Base-by-base conservation (phyloP, 2,329 filamentous ascomycete genomes). In the Diaporthe citriasiana region DNA sequence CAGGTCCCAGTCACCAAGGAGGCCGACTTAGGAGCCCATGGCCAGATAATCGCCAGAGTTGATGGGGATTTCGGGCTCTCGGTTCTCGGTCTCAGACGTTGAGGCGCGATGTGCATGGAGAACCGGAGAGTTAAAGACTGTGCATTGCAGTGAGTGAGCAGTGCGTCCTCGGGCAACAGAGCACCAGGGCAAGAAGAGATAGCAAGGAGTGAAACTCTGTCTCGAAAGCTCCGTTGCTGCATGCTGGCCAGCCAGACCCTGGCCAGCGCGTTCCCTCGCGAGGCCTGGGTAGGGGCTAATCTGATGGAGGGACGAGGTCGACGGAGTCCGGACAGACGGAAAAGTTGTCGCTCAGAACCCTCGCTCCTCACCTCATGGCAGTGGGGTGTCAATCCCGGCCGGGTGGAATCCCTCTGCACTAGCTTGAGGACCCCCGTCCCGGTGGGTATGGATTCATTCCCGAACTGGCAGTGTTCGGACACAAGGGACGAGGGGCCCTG, bases 281-380 rank as follows among this genome's bases (percentile, higher is more conserved):
- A 19, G 60, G 45, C 45, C 45, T 66, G 63, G 63, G 63, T 66
- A 66, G 45, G 63, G 63, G 30, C 63, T 66, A 45, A 66, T 66
- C 63, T 66, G 63, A 66, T 35, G 13, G 45, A 66, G 40, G 42
- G 8, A 51, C 57, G 47, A 59, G 30, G 60, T 47, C 10, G 59
- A 57, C 60, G 71, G 51, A 42, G 56, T 60, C 71, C 74, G 74
- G 74, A 73, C 74, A 72, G 74, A 74, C 68, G 74, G 74, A 75
- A 73, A 53, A 57, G 53, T 35, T 59, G n/a, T 60, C 33, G 30
- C 33, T 40, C 27, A 17, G 53, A 15, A 19, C n/a, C n/a, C 51
- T 72, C 42, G 59, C 47, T 40, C 69, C 60, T 71, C 68, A 66
- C 66, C 56, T 74, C 73, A 70, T 74, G 73, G 73, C 53, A 40